Conservation (phyloP, 2,329 filamentous ascomycete genomes). For the Curvularia spicifera region DNA sequence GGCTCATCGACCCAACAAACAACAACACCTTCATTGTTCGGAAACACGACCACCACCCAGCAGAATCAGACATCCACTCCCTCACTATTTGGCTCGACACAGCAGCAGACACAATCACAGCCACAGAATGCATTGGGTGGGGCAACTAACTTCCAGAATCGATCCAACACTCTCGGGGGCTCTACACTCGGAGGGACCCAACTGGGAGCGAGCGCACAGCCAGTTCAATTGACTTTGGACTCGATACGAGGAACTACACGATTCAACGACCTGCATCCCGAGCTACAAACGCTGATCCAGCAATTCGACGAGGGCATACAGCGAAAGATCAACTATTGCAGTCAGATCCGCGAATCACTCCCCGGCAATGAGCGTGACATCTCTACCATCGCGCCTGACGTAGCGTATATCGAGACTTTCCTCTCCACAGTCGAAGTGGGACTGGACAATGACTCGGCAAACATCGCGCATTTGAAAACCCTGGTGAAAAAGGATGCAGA, state of each 20-base stretch:
- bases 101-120: slow-evolving; percentile 36
- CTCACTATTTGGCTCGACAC: slow-evolving; percentile 41
- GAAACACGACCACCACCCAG: slow-evolving; percentile 33
- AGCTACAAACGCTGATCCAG: slow-evolving; percentile 79
- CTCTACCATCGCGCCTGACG: slow-evolving; percentile 68
- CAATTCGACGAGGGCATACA: slow-evolving; percentile 80
- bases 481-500: slow-evolving; percentile 69
- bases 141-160: slow-evolving; percentile 40
- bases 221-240: slow-evolving; percentile 51
- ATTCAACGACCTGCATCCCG: slow-evolving; percentile 86
- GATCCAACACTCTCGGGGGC: slow-evolving; percentile 34
- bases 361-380: slow-evolving; percentile 68
- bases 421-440: slow-evolving; percentile 68
- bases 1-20: slow-evolving; percentile 43
- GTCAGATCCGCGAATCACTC: slow-evolving; percentile 73
- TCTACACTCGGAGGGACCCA: slow-evolving; percentile 33
- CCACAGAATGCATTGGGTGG: slow-evolving; percentile 45
- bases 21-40: slow-evolving; percentile 40
- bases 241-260: slow-evolving; percentile 86
- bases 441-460: slow-evolving; percentile 66
- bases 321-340: slow-evolving; percentile 75
- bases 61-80: slow-evolving; percentile 41
- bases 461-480: slow-evolving; percentile 63
- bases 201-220: slow-evolving; percentile 37
- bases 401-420: slow-evolving; percentile 67